Conservation (phyloP, 441 rosid genomes). For the Erodium trifolium region DNA sequence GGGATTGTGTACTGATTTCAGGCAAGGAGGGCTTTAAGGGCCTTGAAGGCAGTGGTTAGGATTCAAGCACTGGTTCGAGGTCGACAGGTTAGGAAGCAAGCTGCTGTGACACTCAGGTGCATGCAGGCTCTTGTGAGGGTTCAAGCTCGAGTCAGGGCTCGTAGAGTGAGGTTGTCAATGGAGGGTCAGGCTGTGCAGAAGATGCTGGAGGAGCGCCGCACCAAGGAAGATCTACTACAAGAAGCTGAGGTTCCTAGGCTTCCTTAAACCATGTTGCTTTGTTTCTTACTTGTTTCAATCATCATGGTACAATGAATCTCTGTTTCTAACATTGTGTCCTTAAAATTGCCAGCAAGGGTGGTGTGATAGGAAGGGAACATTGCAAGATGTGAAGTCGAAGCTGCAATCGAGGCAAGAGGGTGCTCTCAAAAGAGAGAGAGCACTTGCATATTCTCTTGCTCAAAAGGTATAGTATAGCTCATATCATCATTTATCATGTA, state of each 20-base stretch:
- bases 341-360: conserved; percentile 51
- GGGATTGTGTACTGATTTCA: conserved; percentile 16
- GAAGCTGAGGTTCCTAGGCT: conserved; percentile 55
- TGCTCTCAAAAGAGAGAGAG: conserved; percentile 1
- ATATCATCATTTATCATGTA: too few relatives aligned
- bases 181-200: conserved; percentile 85
- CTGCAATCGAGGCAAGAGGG: conserved; percentile 6
- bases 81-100: conserved; percentile 94
- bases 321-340: background rate
- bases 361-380: conserved; percentile 5
- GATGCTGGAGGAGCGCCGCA: conserved; percentile 51
- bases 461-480: background rate
- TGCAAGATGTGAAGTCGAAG: background rate
- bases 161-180: conserved; percentile 69
- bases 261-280: background rate
- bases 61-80: conserved; percentile 92
- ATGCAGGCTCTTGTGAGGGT: conserved; percentile 98
- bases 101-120: conserved; percentile 82
- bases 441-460: conserved; percentile 5
- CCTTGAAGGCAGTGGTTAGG: conserved; percentile 87
- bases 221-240: conserved; percentile 61
- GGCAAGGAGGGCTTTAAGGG: conserved; percentile 90
- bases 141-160: conserved; percentile 89
- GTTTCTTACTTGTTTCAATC: background rate
- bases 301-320: background rate